Evolutionary conservation across 164 flowering plant genomes (phyloP), one percentile per base, ranked within the genome.

Genomic region (Stephania yunnanensis): DNA sequence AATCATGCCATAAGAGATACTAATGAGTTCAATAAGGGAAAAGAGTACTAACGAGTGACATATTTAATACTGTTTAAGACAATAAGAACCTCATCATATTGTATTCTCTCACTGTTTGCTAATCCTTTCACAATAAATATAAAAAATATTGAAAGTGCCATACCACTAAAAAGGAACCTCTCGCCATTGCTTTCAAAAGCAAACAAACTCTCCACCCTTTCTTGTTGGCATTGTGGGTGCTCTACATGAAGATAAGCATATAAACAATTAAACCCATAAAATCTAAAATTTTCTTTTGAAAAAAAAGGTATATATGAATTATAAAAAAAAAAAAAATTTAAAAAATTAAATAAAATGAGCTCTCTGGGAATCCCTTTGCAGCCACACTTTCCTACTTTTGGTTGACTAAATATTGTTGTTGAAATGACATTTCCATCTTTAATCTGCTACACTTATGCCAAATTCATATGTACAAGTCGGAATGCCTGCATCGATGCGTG

Each of bases 171-270:
- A 66, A 66, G 42, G 65, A 53, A 52, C 66, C 66, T 71, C 25
- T 22, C 64, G 19, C 68, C 75, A 61, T 17, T 36, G 22, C 48
- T 36, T 72, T 72, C 67, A 25, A 22, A 22, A 73, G 68, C 63
- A 73, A 61, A 73, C 68, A 61, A 50, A 61, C n/a, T 73, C 6
- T 25, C 42, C 73, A 58, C 48, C 73, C 73, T 25, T 48, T 48
- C 42, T 71, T 71, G 61, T 42, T 73, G 52, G 74, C 67, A 22
- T n/a, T 45, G 75, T 73, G 61, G 73, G 68, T 73, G 75, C 45
- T 73, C 69, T 44, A 53, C 64, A 7, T 73, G 31, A 61, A 53
- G 75, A 73, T 73, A 73, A 73, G 75, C 53, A 73, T 52, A 20
- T 44, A 15, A 73, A 36, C 30, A 73, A 72, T 20, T 65, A 30